Conservation (phyloP, 2,329 filamentous ascomycete genomes). For the Ascosphaera acerosa region DNA sequence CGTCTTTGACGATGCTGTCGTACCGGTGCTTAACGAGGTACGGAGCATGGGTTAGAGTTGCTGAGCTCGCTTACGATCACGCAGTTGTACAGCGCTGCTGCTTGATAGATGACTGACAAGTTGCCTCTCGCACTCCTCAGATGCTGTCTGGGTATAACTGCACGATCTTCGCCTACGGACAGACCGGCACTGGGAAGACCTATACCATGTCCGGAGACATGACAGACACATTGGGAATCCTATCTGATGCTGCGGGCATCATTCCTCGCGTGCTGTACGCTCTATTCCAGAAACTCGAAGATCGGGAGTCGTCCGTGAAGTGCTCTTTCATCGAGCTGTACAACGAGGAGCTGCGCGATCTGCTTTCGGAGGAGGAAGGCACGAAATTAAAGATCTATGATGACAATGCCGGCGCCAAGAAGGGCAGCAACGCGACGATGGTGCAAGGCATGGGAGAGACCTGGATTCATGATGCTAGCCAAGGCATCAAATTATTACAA, state of each 20-base stretch:
- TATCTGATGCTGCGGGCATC: slow-evolving; percentile 82
- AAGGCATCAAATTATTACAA: slow-evolving; percentile 72
- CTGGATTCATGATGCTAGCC: slow-evolving; percentile 60
- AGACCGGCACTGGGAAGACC: slow-evolving; percentile 94
- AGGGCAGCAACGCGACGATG: slow-evolving; percentile 52
- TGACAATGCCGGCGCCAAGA: slow-evolving; percentile 44
- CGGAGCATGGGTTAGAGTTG: too few relatives aligned
- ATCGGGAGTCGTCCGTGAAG: slow-evolving; percentile 69
- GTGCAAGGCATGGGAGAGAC: slow-evolving; percentile 97
- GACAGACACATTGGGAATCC: slow-evolving; percentile 56
- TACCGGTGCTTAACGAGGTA: slow-evolving; percentile 80
- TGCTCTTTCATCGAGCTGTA: slow-evolving; percentile 98
- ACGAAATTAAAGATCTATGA: slow-evolving; percentile 90
- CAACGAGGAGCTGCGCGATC: slow-evolving; percentile 84
- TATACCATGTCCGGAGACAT: slow-evolving; percentile 99
- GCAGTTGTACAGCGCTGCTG: too few relatives aligned
- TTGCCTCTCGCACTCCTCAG: slow-evolving; percentile 28
- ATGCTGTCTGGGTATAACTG: slow-evolving; percentile 92
- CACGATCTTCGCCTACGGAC: slow-evolving; percentile 95
- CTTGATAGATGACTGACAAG: too few relatives aligned
- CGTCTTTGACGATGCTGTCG: slow-evolving; percentile 86
- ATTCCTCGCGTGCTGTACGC: slow-evolving; percentile 76
- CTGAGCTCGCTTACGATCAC: too few relatives aligned
- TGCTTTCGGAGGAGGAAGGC: slow-evolving; percentile 58
- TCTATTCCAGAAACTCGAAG: slow-evolving; percentile 66